Base-by-base conservation (phyloP, 139 green algal genomes). In the Tetradesmus obliquus region DNA sequence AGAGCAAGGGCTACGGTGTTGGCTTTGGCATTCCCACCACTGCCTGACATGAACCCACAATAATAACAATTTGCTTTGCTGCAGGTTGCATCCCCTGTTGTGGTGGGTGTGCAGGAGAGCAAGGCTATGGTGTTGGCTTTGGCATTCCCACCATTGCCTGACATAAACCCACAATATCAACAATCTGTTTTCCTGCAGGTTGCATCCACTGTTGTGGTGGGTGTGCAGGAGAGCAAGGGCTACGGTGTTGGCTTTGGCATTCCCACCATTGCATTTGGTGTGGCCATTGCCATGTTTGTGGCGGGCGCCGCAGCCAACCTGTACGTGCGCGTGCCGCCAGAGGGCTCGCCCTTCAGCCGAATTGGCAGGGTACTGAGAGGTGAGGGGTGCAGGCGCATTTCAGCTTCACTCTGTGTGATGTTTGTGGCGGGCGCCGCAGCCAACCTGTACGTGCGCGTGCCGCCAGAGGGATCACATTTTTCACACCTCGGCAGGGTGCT, bases 161-260 rank as follows among this genome's bases (percentile, higher is more conserved):
- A 60, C 53, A 7, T 45, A 45, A 45, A 45, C 32, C 32, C 32
- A 45, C 32, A 45, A 45, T 45, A 45, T 45, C 32, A 45, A 45
- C 32, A 45, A 45, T 45, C 32, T 45, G 32, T 45, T 45, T 45
- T 45, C 69, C 72, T 24, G 83, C 74, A 74, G 55, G 76, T 91
- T n/a, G 88, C 88, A 2, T 87, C 91, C 13, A 84, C 91, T 12
- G 83, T 94, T 8, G 89, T 95, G 1, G 93, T 95, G 15, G 87
- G 90, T 76, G 81, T 96, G 54, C 92, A 94, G 32, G 85, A 93
- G 79, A 84, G 74, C n/a, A 76, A 92, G 80, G 89, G 88, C 88
- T 97, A 93, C 32, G 72, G 89, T 6, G 71, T 93, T 15, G 95
- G 95, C 10, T 92, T 92, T 83, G 90, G 71, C 55, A 92, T 92